phyloP scores from a whole-genome alignment of 2,329 filamentous ascomycete genomes.

The Botrytis fragariae region DNA sequence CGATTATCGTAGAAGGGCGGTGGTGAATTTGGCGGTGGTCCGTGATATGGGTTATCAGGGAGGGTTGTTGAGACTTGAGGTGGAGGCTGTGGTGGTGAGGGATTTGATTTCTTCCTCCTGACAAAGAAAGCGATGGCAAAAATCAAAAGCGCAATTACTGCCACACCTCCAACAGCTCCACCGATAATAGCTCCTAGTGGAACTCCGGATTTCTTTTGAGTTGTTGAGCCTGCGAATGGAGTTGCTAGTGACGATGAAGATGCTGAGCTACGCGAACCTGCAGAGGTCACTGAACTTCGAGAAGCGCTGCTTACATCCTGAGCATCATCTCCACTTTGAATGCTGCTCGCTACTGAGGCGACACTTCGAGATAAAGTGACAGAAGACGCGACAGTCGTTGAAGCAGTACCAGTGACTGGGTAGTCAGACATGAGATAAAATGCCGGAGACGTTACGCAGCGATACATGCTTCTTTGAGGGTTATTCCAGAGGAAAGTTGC shows the following conservation, averaged over 20 bases:
- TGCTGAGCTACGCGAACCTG: conserved; percentile 1
- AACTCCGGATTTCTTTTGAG: background rate
- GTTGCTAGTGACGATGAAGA: background rate
- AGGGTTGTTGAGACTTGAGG: background rate
- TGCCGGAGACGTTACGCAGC: background rate
- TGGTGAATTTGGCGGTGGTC: background rate
- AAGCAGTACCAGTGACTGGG: background rate
- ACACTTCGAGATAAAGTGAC: background rate
- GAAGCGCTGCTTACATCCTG: background rate
- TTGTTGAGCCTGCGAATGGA: background rate
- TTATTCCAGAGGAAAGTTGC: background rate
- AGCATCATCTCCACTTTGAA: background rate
- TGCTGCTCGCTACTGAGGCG: background rate
- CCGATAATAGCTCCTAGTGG: conserved; percentile 7
- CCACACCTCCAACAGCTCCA: conserved; percentile 1
- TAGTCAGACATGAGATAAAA: conserved; percentile 12
- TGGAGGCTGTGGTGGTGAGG: background rate
- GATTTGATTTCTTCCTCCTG: background rate
- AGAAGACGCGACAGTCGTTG: background rate
- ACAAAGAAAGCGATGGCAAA: conserved; percentile 9
- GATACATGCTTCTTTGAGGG: conserved; percentile 10
- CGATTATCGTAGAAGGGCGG: background rate
- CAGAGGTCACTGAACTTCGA: background rate
- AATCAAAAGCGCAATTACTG: background rate
- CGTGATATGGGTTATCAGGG: background rate